A percentile compares a stretch with the other conserved stretches of the same genome.
These are phyloP conservation scores for Barnettozyma populi DNA, from an alignment of 805 yeast genomes.

Conservation along the genomic window DNA sequence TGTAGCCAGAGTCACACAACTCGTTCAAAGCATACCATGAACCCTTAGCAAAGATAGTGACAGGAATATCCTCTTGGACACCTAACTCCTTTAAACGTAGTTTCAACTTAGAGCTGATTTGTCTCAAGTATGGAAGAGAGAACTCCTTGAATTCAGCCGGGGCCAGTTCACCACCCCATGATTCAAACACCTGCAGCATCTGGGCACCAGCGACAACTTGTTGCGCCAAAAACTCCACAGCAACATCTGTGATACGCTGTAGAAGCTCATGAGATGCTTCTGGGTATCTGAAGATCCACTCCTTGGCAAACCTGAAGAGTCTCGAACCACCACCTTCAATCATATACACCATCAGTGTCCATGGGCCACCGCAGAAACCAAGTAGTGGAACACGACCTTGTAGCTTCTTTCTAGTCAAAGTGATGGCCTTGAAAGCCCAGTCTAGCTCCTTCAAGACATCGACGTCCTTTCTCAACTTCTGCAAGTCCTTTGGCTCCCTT, in stretches of 20 bases:
- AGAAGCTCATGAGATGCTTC: conserved; percentile 64
- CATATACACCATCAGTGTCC: conserved; percentile 96
- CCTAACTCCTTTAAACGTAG: conserved; percentile 67
- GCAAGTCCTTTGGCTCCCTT: conserved; percentile 64
- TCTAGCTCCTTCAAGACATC: conserved; percentile 74
- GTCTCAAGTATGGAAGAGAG: conserved; percentile 80
- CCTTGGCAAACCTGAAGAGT: conserved; percentile 83
- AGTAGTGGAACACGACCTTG: conserved; percentile 89
- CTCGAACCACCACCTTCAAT: conserved; percentile 96
- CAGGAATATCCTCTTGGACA: conserved; percentile 64
- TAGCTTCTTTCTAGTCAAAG: conserved; percentile 79
- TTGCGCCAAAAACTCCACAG: conserved; percentile 86
- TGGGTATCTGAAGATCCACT: conserved; percentile 84
- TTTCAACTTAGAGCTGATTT: conserved; percentile 68
- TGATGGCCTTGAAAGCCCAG: conserved; percentile 95
- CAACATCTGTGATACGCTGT: conserved; percentile 77
- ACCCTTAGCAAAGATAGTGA: conserved; percentile 90
- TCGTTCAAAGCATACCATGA: conserved; percentile 95
- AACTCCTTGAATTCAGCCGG: conserved; percentile 85
- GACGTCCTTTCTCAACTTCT: conserved; percentile 52
- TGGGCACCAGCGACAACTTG: conserved; percentile 98
- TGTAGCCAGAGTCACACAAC: conserved; percentile 74
- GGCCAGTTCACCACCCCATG: conserved; percentile 97
- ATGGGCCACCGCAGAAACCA: conserved; percentile 97
- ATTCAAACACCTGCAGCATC: conserved; percentile 93